phyloP scores from a whole-genome alignment of 306 rosid species.

The Boehmeria nivea region DNA sequence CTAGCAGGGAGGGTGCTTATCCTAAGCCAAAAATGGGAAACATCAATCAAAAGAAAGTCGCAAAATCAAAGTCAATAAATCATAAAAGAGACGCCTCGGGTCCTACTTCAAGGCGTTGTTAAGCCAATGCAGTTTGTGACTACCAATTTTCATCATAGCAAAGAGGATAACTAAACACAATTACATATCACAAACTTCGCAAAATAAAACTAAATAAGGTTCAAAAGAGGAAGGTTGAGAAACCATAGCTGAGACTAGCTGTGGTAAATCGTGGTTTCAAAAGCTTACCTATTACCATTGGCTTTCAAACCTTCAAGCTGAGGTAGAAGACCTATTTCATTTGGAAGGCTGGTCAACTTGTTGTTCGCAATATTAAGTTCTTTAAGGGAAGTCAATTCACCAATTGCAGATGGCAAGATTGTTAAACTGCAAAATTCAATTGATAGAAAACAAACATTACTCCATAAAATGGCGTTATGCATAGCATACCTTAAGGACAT shows the following conservation, averaged over 20 bases:
- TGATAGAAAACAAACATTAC: neutral
- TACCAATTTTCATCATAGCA: too few relatives aligned
- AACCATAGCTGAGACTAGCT: too few relatives aligned
- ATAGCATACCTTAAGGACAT: too few relatives aligned
- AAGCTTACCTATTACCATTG: conserved; percentile 65
- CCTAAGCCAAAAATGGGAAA: too few relatives aligned
- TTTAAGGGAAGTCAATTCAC: conserved; percentile 54
- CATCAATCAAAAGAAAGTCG: too few relatives aligned
- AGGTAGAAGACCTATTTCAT: conserved; percentile 55
- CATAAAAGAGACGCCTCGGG: neutral
- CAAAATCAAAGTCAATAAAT: neutral
- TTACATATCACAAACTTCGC: neutral
- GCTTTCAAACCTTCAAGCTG: conserved; percentile 64
- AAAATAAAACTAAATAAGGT: neutral
- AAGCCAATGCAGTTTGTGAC: conserved; percentile 1
- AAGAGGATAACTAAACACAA: neutral
- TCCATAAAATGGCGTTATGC: too few relatives aligned
- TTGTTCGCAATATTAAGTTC: conserved; percentile 65
- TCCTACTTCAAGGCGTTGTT: neutral
- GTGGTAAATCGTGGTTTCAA: neutral
- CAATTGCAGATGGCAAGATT: conserved; percentile 55
- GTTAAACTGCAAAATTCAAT: conserved; percentile 47
- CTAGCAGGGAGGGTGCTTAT: conserved; percentile 42
- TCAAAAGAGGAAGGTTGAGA: neutral
- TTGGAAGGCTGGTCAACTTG: conserved; percentile 61